Evolutionary conservation across 1,284 basidiomycete species (phyloP).

Genomic region (Ustilago hordei): DNA sequence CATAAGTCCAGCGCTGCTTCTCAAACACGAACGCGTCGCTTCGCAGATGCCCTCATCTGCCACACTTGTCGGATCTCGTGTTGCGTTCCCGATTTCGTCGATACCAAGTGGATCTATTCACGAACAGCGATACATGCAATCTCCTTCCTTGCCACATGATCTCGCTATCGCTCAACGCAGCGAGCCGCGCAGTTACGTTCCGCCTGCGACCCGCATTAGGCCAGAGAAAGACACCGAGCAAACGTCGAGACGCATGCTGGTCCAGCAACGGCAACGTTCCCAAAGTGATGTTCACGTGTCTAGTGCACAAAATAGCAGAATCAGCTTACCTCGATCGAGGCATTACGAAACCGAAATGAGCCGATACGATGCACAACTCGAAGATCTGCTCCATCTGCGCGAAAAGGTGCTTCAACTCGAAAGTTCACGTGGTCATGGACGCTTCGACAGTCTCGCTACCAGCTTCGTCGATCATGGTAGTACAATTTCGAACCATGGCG

Average conservation of each 20-base stretch:
- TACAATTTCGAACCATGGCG: conserved; percentile 1
- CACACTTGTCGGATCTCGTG: background rate
- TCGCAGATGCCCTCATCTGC: conserved; percentile 10
- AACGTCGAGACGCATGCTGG: conserved; percentile 1
- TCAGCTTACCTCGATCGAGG: background rate
- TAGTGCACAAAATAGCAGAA: conserved; percentile 6
- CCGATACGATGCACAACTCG: conserved; percentile 29
- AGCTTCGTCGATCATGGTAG: background rate
- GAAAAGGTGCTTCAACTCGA: conserved; percentile 18
- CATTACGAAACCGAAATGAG: conserved; percentile 2
- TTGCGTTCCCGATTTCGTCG: conserved; percentile 2
- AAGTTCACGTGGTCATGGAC: conserved; percentile 8
- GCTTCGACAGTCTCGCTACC: conserved; percentile 8
- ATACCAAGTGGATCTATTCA: background rate
- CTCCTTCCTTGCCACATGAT: conserved; percentile 9
- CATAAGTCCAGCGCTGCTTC: conserved; percentile 18
- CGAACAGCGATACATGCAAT: conserved; percentile 1
- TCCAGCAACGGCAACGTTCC: conserved; percentile 13
- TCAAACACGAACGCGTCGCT: conserved; percentile 16
- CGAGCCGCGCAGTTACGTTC: background rate
- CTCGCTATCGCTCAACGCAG: background rate
- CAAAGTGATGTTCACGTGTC: conserved; percentile 22
- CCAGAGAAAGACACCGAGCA: background rate
- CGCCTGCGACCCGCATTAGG: background rate
- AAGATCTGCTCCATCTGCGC: conserved; percentile 26